A percentile compares a stretch with the other conserved stretches of the same genome.
Evolutionary conservation across 2,329 filamentous ascomycete genomes (phyloP).

Genomic region (Pseudogymnoascus sp.): DNA sequence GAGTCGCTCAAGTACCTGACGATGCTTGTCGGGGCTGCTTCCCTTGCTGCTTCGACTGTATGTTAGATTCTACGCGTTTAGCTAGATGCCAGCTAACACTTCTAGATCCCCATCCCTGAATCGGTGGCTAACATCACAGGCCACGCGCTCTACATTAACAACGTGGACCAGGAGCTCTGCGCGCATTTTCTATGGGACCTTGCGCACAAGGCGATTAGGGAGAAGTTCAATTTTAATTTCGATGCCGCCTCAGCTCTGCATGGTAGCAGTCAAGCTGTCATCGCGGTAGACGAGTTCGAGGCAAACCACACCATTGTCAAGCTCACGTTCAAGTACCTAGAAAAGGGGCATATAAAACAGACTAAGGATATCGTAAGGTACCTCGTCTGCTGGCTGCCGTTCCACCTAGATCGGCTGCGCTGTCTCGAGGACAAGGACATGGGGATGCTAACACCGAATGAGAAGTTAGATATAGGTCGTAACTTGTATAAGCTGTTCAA

Average conservation of each 20-base stretch:
- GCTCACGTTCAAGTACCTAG: background rate
- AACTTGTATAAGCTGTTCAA: background rate
- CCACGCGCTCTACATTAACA: background rate
- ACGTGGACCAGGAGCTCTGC: background rate
- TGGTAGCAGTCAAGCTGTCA: background rate
- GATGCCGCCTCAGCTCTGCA: background rate
- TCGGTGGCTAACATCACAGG: background rate
- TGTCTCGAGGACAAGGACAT: background rate
- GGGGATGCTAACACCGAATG: background rate
- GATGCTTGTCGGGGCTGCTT: conserved; percentile 19
- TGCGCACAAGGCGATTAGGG: background rate
- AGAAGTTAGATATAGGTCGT: background rate
- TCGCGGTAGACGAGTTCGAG: background rate
- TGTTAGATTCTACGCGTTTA: conserved; percentile 2
- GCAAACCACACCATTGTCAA: background rate
- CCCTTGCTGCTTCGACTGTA: conserved; percentile 19
- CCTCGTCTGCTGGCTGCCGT: background rate
- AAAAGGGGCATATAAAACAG: background rate
- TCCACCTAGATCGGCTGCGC: background rate
- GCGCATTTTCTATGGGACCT: background rate
- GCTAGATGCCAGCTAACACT: background rate
- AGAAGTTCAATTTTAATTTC: background rate
- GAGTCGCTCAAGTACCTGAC: conserved; percentile 22
- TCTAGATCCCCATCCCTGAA: background rate
- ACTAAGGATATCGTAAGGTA: background rate